phyloP scores from a whole-genome alignment of 73 alveolate species.

The Paramecium caudatum region DNA sequence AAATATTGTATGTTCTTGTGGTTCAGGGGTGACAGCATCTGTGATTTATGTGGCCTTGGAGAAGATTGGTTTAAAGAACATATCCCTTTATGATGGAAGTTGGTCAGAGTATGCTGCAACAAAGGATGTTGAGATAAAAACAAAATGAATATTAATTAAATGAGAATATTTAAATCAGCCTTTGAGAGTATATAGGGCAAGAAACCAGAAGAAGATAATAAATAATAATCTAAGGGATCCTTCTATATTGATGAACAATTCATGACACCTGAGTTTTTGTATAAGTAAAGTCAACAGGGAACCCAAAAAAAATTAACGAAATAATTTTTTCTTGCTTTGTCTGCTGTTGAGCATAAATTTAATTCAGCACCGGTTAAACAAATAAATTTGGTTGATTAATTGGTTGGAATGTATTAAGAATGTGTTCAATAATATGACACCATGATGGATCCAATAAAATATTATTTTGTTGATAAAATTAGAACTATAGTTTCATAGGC shows the following conservation, averaged over 20 bases:
- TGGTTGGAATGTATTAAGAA: slow-evolving; percentile 66
- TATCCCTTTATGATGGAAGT: slow-evolving; percentile 78
- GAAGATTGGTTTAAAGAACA: slow-evolving; percentile 67
- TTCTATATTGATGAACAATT: slow-evolving; percentile 31
- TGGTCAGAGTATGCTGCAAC: slow-evolving; percentile 80
- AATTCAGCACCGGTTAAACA: slow-evolving; percentile 3
- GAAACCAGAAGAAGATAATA: slow-evolving; percentile 12
- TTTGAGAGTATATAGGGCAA: slow-evolving; percentile 32
- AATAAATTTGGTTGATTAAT: slow-evolving; percentile 40
- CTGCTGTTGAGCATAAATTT: slow-evolving; percentile 46
- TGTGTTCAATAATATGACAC: slow-evolving; percentile 59
- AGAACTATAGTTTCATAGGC: background rate
- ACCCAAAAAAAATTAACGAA: slow-evolving; percentile 23
- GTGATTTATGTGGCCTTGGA: slow-evolving; percentile 67
- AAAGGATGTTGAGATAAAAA: slow-evolving; percentile 4
- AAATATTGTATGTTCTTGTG: slow-evolving; percentile 72
- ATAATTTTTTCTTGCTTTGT: background rate
- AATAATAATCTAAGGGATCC: background rate
- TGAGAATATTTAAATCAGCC: slow-evolving; percentile 46
- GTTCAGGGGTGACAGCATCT: slow-evolving; percentile 78
- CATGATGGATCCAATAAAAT: slow-evolving; percentile 39
- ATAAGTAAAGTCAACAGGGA: background rate
- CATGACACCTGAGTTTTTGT: slow-evolving; percentile 65
- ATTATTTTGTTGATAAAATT: slow-evolving; percentile 56
- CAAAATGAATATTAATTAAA: slow-evolving; percentile 9